phyloP scores from a whole-genome alignment of 2,329 filamentous ascomycete species.

The Parascedosporium putredinis region DNA sequence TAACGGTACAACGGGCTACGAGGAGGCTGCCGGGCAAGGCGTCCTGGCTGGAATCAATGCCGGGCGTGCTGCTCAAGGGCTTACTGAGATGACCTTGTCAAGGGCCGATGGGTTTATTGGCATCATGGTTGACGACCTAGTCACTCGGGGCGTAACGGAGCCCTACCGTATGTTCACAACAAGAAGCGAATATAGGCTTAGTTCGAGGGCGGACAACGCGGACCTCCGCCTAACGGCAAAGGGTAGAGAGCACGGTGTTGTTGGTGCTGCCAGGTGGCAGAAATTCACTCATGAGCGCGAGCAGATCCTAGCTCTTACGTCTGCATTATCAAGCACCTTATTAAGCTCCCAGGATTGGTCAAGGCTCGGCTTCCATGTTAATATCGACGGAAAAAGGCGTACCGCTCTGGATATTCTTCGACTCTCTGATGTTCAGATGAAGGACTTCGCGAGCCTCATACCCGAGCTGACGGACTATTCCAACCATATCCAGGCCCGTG shows the following conservation, averaged over 20 bases:
- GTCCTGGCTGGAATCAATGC: constrained; percentile 90
- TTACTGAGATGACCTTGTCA: constrained; percentile 56
- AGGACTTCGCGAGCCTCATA: constrained; percentile 46
- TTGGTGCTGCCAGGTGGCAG: constrained; percentile 69
- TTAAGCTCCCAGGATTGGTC: constrained; percentile 58
- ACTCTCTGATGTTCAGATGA: constrained; percentile 47
- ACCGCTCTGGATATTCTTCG: constrained; percentile 73
- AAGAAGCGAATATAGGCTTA: constrained; percentile 90
- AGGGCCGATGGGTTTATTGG: constrained; percentile 92
- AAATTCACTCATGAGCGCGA: constrained; percentile 53
- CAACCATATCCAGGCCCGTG: constrained; percentile 51
- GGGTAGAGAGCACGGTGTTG: constrained; percentile 65
- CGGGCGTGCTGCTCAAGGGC: constrained; percentile 62
- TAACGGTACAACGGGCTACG: constrained; percentile 96
- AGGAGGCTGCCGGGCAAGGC: constrained; percentile 92
- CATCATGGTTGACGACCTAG: constrained; percentile 95
- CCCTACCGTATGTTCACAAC: constrained; percentile 98
- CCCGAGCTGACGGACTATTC: constrained; percentile 46
- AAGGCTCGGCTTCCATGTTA: constrained; percentile 56
- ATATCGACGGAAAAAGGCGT: constrained; percentile 54
- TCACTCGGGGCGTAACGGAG: constrained; percentile 93
- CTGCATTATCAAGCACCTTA: constrained; percentile 45
- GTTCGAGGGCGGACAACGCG: constrained; percentile 84
- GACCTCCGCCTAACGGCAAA: constrained; percentile 74
- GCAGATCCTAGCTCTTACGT: constrained; percentile 58